Conservation (phyloP, 1,139 yeast genomes). For the Meyerozyma guilliermondii region DNA sequence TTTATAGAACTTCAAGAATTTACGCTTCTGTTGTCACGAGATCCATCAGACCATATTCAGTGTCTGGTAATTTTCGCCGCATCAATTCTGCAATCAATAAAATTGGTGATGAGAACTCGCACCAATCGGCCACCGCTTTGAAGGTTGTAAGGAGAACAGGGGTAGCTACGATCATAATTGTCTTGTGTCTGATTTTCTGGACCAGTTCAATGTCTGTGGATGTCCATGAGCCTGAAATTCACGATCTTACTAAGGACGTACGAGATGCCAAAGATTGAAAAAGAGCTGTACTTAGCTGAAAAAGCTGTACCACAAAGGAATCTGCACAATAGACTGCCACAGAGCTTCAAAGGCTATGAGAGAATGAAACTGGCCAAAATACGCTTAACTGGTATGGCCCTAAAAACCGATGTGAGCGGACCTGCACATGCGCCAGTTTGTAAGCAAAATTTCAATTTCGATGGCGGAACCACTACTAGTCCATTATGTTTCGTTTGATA, state of each 20-base stretch:
- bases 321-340: too few species aligned
- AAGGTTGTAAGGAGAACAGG: conserved; percentile 30
- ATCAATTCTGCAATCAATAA: conserved; percentile 20
- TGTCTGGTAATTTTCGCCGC: conserved; percentile 11
- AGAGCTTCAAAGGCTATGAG: too few species aligned
- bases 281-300: background rate
- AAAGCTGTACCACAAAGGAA: too few species aligned
- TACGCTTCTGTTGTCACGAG: background rate
- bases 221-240: conserved; percentile 9
- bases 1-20: background rate
- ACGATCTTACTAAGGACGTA: conserved; percentile 20
- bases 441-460: background rate
- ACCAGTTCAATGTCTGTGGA: conserved; percentile 20
- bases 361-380: background rate
- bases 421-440: background rate
- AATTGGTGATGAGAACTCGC: conserved; percentile 32
- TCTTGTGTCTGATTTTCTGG: conserved; percentile 31
- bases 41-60: conserved; percentile 2
- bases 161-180: conserved; percentile 27
- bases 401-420: background rate
- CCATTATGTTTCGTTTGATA: background rate
- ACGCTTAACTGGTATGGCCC: background rate
- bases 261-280: conserved; percentile 7
- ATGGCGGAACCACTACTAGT: background rate
- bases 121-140: conserved; percentile 26